Base-by-base conservation (phyloP, 2,329 filamentous ascomycete genomes). In the Xenoacremonium recifei region DNA sequence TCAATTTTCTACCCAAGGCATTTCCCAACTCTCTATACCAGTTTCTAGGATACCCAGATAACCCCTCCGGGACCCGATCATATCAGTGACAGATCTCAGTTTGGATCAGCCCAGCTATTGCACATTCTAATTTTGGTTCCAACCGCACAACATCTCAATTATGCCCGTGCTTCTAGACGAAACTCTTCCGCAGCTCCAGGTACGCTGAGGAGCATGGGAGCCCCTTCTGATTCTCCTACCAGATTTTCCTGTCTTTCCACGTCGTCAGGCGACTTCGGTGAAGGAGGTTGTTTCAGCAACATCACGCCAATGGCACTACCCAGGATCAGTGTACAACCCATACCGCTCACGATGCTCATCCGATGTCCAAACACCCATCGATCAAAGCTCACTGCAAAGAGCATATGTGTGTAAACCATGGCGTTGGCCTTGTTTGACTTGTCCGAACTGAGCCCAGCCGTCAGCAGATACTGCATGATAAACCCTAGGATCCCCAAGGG, bases 391-490 rank as follows among this genome's bases (percentile, higher is more conserved):
- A 70, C 72, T 1, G 76, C 76, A 51, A 79, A 80, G 27, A 80
- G 57, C 69, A 80, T 78, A 34, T 79, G 72, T 6, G 76, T 78
- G 45, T 79, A 80, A 5, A 79, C 64, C 77, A 82, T 80, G 39
- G 72, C 69, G 13, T 75, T 79, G 6, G 77, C 77, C 32, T 73
- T 65, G 51, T 80, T 79, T 16, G 75, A 75, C 48, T 84, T 85
- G 57, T 91, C 86, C 47, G 84, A 80, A 18, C 85, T 69, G 35
- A 96, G 67, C 0, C 89, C 89, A 1, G 80, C 77, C 1, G 90
- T 93, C 15, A 95, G 70, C n/a, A 95, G 73, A 52, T 89, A 89
- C 75, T 96, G 91, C 79, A 92, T 86, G 17, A 85, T 62, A 59
- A 96, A 92, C 1, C 91, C 91, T 50, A 84, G 84, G 0, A 80